phyloP scores from a whole-genome alignment of 768 basidiomycete species.

The Hygrocybe punicea region DNA sequence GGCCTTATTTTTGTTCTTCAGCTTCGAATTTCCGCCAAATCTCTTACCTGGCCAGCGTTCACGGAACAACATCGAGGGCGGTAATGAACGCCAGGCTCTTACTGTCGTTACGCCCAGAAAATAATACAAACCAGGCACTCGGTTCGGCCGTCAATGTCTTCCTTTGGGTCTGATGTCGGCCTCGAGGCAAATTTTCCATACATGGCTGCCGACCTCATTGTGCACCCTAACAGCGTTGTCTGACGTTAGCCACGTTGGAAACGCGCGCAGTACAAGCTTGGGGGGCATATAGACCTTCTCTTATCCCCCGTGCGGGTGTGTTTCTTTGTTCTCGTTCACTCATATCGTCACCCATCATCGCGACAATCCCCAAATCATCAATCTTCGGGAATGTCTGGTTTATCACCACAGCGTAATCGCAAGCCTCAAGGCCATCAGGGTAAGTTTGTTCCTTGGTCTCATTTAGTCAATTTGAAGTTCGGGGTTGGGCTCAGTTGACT shows the following conservation, averaged over 20 bases:
- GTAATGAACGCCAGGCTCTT: not conserved
- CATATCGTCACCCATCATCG: not conserved
- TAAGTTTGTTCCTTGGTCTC: not conserved
- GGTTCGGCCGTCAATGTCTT: not conserved
- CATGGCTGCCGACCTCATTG: constrained; percentile 58
- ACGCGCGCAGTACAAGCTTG: constrained; percentile 36
- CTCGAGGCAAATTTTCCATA: constrained; percentile 51
- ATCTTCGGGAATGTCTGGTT: not conserved
- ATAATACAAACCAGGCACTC: not conserved
- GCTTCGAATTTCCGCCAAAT: not conserved
- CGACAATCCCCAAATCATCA: not conserved
- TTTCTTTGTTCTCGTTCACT: constrained; percentile 20
- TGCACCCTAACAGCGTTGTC: constrained; percentile 39
- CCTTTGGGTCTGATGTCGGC: constrained; percentile 10
- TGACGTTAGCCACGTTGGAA: constrained; percentile 63
- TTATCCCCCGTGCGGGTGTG: constrained; percentile 28
- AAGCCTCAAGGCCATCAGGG: constrained; percentile 7
- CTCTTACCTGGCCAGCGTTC: not conserved
- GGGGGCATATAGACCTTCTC: constrained; percentile 27
- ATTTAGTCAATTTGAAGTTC: not conserved
- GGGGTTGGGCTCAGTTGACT: no score
- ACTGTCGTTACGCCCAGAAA: not conserved
- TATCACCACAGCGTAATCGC: constrained; percentile 6
- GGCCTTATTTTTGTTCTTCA: not conserved
- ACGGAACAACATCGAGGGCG: not conserved